Base-by-base conservation (phyloP, 805 yeast species). In the Yarrowia hollandica region DNA sequence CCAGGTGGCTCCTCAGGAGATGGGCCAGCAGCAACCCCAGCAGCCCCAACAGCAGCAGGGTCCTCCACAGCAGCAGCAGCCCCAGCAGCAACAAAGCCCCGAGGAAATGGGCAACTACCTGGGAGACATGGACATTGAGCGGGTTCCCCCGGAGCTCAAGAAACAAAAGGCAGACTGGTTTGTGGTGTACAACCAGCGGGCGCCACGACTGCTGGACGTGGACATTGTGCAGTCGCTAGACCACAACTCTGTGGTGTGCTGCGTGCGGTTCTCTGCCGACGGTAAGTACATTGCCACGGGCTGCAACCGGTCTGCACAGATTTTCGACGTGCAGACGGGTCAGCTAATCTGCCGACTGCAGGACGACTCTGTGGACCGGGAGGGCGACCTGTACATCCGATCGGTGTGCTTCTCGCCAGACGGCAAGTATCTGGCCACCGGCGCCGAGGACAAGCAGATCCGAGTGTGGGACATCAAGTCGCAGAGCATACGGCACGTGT, bases 321-420 rank as follows among this genome's bases (percentile, higher is more conserved):
- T 92, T 60, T 92, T 86, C 74, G 87, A 88, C 65, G 97, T 91
- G 54, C 86, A 86, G 67, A 86, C 96, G 18, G 98, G 99, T 66
- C 91, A 88, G 68, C 78, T 90, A 63, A 84, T 90, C 62, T 95
- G 96, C 59, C 82, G 88, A 70, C 79, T 92, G 68, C 83, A 87
- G 64, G 97, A 92, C 72, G 96, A 91, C 68, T 75, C 81, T 58
- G 82, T 81, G 60, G 85, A 85, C 61, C 80, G 82, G 28, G 82
- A 82, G 62, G 84, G 90, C 58, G 98, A 92, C 73, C 78, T 92
- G 68, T 92, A 92, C 75, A 91, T 92, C 65, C 82, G 99, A 68
- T 88, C 96, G 2, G 97, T 94, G 58, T 91, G 97, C 72, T 92
- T 92, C 77, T 87, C 96, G 3, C 97, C 99, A 52, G 97, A 92